Base-by-base conservation (phyloP, 2,329 filamentous ascomycete species). In the Fusarium sp. region DNA sequence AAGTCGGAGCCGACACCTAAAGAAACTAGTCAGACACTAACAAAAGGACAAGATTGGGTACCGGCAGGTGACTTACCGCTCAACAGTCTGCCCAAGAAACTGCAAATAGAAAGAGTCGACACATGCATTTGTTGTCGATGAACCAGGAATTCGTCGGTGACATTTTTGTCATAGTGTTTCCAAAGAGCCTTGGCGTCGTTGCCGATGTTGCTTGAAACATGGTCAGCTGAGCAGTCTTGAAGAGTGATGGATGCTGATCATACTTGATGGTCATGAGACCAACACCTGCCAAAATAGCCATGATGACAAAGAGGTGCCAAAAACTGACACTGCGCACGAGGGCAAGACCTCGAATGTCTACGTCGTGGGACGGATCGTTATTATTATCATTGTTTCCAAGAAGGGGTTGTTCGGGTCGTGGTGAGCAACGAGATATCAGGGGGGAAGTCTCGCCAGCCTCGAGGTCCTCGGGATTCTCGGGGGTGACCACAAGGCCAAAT, bases 201-300 rank as follows among this genome's bases (percentile, higher is more conserved):
- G 41, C 96, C 96, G 74, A 98, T 97, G 73, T 99, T 99, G 81
- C 93, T 97, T 71, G 21, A 40, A 13, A 47, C 21, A 15, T 40
- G 48, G 53, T 72, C 50, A 59, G 64, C 50, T 40, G 57, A 33
- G 52, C 17, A n/a, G 6, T 54, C 42, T 21, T 17, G 14, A 55
- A 52, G 35, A 18, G 33, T 15, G 51, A 48, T 29, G 27, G 20
- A 23, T 13, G 41, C 39, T 21, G 25, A 57, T 57, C 91, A 79
- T 84, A 97, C 94, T 99, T 99, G 80, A 99, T 99, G 1, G 95
- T 98, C 96, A 99, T 99, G 69, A 99, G 82, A 13, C 96, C 96
- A 72, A 97, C 91, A 51, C 96, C 96, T 7, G 94, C 93, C 65
- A 98, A 83, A n/a, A 97, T 87, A 37, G 90, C 94, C 86, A 99